Evolutionary conservation across 352 stramenopile genomes (phyloP), one percentile per base, ranked within the genome.

Genomic region (Aphanomyces stellatus): DNA sequence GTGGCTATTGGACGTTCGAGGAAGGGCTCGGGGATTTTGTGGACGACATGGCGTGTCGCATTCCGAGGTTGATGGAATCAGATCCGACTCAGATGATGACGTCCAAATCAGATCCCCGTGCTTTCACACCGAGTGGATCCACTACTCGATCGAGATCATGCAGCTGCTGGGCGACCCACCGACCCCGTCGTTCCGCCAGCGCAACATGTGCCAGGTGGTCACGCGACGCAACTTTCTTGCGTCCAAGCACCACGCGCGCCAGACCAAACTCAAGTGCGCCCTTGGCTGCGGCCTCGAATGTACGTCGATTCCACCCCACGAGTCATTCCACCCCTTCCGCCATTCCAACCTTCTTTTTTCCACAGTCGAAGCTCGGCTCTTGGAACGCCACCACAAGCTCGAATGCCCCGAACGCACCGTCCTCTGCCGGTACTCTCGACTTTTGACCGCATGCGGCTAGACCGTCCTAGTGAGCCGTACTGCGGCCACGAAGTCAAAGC

Each of bases 1-100:
- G 74, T 1, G 80, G 71, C 34, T 91, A 91, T 68, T 91, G 80
- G 78, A 90, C 81, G 28, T 74, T 91, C n/a, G 83, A 91, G 43
- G 83, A 91, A 73, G 81, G 76, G 19, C 74, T 80, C 62, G 83
- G 80, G 13, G 74, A 87, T n/a, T 60, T 88, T 13, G 74, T 91
- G 28, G 83, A 91, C 71, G 83, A 92, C 64, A 87, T 90, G 77
- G 72, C 79, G 51, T 73, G 55, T 30, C 55, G 37, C n/a, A 46
- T 46, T 19, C 24, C 46, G 1, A 28, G 46, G 24, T 28, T n/a
- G n/a, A 28, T 28, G 46, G 8, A 22, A 19, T 53, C 46, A 1
- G 10, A 28, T 15, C 17, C 10, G 13, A 19, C 19, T 53, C 17
- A 53, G 46, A 22, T 22, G 19, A 10, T 61, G 40, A 87, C 19